Conservation (phyloP, 495 filamentous ascomycete genomes). For the Saxophila tyrrhenica region DNA sequence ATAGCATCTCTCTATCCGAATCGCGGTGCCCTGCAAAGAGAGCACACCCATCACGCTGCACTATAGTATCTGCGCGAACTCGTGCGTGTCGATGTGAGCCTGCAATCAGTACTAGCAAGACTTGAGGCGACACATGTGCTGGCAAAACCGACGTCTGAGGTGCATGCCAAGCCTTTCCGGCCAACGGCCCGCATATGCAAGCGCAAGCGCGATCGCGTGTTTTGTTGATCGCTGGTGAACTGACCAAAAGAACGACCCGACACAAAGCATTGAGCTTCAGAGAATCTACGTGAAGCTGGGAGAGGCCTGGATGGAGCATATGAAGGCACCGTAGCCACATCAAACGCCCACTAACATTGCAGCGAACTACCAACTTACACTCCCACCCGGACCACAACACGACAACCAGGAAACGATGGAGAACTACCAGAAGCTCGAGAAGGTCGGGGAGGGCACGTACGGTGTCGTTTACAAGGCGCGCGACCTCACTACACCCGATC, state of each 20-base stretch:
- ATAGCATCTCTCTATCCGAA: too few species aligned
- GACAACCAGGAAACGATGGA: conserved; percentile 61
- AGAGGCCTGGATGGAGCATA: background rate
- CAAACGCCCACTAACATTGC: background rate
- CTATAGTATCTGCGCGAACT: too few species aligned
- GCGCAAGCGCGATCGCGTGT: background rate
- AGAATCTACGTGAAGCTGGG: too few species aligned
- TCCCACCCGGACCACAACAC: background rate
- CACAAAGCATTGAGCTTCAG: too few species aligned
- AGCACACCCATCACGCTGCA: too few species aligned
- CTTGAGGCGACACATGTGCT: background rate
- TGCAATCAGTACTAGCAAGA: background rate
- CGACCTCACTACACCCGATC: conserved; percentile 89
- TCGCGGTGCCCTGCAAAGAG: too few species aligned
- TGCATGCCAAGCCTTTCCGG: background rate
- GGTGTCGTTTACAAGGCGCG: conserved; percentile 85
- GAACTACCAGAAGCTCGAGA: conserved; percentile 99
- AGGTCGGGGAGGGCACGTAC: conserved; percentile 88
- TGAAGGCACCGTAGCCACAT: background rate
- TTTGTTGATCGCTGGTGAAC: conserved; percentile 6
- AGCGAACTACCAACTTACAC: background rate
- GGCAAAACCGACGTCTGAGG: background rate
- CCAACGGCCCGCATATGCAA: background rate
- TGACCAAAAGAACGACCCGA: too few species aligned
- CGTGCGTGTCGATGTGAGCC: too few species aligned